phyloP scores from a whole-genome alignment of 1,284 basidiomycete genomes.

The Puccinia novopanici region DNA sequence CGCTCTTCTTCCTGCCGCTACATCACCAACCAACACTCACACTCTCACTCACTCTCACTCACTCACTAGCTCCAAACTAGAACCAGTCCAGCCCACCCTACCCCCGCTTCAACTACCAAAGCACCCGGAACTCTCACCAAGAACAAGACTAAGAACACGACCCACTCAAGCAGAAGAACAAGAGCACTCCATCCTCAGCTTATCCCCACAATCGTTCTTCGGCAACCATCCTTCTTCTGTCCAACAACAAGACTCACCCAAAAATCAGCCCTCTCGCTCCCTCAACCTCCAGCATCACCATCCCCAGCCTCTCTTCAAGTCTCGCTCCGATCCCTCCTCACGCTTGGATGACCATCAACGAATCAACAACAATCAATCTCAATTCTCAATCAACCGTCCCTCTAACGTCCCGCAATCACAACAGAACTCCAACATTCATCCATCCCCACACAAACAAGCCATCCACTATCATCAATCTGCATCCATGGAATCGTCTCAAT shows the following conservation, averaged over 20 bases:
- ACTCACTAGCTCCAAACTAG: too few species aligned
- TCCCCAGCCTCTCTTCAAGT: not conserved
- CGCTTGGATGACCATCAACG: slow-evolving; percentile 12
- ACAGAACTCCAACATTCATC: not conserved
- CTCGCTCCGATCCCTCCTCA: slow-evolving; percentile 16
- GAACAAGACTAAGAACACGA: not conserved
- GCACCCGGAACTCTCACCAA: not conserved
- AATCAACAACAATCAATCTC: slow-evolving; percentile 2
- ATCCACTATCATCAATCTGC: not conserved
- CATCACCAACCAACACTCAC: not conserved
- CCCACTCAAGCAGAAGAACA: not conserved
- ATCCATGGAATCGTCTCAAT: slow-evolving; percentile 27
- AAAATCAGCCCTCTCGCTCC: not conserved
- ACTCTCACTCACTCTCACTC: not conserved
- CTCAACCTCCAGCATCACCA: not conserved
- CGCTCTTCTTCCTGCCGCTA: too few species aligned
- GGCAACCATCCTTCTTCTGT: not conserved
- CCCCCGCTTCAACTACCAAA: not conserved
- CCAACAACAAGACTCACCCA: not conserved
- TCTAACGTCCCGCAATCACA: slow-evolving; percentile 21
- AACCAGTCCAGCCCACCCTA: not conserved
- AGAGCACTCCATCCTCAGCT: not conserved
- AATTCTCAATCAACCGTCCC: slow-evolving; percentile 7
- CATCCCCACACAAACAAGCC: not conserved
- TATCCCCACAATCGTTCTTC: slow-evolving; percentile 1